phyloP scores from a whole-genome alignment of 2,329 filamentous ascomycete species.

The Pestalotiopsis sp. region DNA sequence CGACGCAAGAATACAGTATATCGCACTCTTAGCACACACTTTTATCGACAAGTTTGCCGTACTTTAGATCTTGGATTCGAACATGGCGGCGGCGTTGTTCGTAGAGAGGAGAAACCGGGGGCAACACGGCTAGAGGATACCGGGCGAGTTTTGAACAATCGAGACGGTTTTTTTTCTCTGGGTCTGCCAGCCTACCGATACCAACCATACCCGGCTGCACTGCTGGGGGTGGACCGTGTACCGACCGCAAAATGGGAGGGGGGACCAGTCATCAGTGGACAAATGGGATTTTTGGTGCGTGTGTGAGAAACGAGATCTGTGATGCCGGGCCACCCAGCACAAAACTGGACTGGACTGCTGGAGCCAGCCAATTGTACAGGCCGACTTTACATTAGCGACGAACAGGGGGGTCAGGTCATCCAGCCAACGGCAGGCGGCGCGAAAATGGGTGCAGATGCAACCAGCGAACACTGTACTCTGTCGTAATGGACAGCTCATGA shows the following conservation, averaged over 20 bases:
- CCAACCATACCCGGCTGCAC: neutral
- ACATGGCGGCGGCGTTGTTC: slow-evolving; percentile 58
- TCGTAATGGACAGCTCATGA: neutral
- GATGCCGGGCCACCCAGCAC: neutral
- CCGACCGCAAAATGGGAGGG: neutral
- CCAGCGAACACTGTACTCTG: neutral
- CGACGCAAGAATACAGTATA: slow-evolving; percentile 23
- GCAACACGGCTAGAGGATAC: slow-evolving; percentile 30
- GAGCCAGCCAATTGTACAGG: neutral
- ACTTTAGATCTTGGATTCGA: slow-evolving; percentile 54
- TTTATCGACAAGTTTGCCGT: slow-evolving; percentile 49
- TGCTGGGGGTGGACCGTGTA: neutral
- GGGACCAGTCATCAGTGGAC: neutral
- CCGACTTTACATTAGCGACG: neutral
- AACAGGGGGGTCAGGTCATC: neutral
- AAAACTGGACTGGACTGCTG: neutral
- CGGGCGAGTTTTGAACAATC: slow-evolving; percentile 36
- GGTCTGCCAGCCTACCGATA: neutral
- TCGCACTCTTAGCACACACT: slow-evolving; percentile 47
- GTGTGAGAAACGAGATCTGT: neutral
- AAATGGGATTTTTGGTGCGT: neutral
- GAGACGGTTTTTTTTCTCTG: neutral
- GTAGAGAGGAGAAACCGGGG: slow-evolving; percentile 40
- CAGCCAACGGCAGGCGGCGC: neutral
- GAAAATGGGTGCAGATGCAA: neutral